Evolutionary conservation across 1,139 yeast species (phyloP).

Genomic region (Taiozyma sp.): DNA sequence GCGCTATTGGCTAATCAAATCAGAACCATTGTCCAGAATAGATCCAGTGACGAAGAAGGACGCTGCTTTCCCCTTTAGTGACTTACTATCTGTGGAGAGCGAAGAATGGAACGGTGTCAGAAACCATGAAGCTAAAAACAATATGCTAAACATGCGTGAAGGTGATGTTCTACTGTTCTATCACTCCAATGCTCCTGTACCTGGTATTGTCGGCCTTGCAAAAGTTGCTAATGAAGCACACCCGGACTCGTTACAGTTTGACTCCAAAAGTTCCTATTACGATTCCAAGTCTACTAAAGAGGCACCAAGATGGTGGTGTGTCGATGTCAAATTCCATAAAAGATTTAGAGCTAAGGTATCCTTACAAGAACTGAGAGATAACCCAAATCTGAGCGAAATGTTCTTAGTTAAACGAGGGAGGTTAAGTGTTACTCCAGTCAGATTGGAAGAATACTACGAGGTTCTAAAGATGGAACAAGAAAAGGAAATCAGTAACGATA

Average conservation of each 20-base stretch:
- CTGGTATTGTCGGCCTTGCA: constrained; percentile 48
- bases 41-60: constrained; percentile 40
- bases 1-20: constrained; percentile 47
- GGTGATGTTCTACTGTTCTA: constrained; percentile 45
- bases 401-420: constrained; percentile 41
- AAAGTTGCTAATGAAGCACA: constrained; percentile 37
- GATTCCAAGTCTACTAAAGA: constrained; percentile 38
- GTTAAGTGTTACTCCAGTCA: constrained; percentile 44
- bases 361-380: constrained; percentile 31
- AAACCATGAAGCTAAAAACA: constrained; percentile 48
- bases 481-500: constrained; percentile 24
- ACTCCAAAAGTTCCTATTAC: constrained; percentile 36
- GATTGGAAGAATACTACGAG: constrained; percentile 34
- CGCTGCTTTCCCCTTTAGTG: constrained; percentile 41
- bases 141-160: constrained; percentile 38
- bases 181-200: constrained; percentile 45
- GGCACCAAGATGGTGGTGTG: constrained; percentile 49
- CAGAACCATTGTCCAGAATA: constrained; percentile 44
- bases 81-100: constrained; percentile 30
- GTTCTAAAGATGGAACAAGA: constrained; percentile 30
- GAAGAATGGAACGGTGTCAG: constrained; percentile 56
- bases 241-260: constrained; percentile 36
- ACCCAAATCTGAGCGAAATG: constrained; percentile 32
- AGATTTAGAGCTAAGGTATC: constrained; percentile 36
- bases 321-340: constrained; percentile 39